A percentile compares a stretch with the other conserved stretches of the same genome.
Evolutionary conservation across 2,329 filamentous ascomycete species (phyloP).

Genomic region (Aspergillus brunneoviolaceus): DNA sequence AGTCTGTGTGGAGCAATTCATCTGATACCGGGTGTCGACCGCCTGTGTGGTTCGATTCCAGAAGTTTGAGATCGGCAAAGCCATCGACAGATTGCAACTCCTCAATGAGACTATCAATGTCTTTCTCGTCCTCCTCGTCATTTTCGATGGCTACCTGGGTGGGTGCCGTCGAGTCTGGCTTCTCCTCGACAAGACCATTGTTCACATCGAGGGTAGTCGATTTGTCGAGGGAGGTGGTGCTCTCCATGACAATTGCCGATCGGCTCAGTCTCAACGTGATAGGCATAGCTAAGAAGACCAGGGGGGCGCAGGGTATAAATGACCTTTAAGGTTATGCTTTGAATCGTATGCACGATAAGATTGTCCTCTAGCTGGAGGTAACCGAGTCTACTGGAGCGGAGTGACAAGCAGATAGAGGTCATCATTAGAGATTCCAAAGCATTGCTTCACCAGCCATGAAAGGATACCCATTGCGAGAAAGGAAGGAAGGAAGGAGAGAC

Average conservation of each 20-base stretch:
- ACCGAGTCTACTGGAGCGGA: neutral
- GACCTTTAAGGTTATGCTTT: neutral
- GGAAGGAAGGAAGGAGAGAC: neutral
- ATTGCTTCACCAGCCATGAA: neutral
- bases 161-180: neutral
- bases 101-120: conserved; percentile 83
- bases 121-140: conserved; percentile 45
- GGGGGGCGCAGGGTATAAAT: neutral
- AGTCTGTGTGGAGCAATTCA: conserved; percentile 75
- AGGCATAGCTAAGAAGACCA: no score
- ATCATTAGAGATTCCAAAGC: neutral
- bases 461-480: neutral
- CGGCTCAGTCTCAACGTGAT: neutral
- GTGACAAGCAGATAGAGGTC: neutral
- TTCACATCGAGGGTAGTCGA: neutral
- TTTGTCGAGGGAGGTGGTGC: neutral
- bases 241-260: neutral
- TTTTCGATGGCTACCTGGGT: neutral
- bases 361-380: neutral
- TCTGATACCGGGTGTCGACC: conserved; percentile 65
- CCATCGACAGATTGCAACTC: conserved; percentile 46
- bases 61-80: conserved; percentile 56
- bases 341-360: neutral
- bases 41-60: conserved; percentile 52
- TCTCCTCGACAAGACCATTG: neutral